Evolutionary conservation across 2,329 filamentous ascomycete species (phyloP).

Genomic region (Xylaria arbuscula): DNA sequence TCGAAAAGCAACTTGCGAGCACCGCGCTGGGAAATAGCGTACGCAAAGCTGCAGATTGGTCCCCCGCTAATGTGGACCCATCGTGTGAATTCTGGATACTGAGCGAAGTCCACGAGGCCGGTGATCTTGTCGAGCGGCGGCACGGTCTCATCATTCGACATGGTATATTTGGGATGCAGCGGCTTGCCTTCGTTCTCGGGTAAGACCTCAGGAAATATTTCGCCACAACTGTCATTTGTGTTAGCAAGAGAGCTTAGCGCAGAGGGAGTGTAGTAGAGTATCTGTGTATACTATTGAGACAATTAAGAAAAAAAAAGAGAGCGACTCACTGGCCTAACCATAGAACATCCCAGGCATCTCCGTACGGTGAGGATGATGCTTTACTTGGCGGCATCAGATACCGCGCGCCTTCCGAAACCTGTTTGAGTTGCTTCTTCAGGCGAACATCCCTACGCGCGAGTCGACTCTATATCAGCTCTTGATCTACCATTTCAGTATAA

Average conservation of each 20-base stretch:
- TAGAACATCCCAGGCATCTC: constrained; percentile 45
- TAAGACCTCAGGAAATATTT: constrained; percentile 45
- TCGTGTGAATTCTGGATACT: constrained; percentile 40
- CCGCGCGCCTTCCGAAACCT: constrained; percentile 49
- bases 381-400: constrained; percentile 44
- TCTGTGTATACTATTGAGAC: too few relatives aligned
- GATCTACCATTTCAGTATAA: background rate
- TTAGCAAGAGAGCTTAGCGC: background rate
- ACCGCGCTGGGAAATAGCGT: constrained; percentile 46
- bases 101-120: constrained; percentile 41
- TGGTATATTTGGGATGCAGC: constrained; percentile 42
- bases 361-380: constrained; percentile 43
- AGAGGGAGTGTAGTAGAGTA: too few relatives aligned
- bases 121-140: constrained; percentile 44
- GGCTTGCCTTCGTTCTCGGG: constrained; percentile 45
- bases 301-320: too few relatives aligned
- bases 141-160: constrained; percentile 45
- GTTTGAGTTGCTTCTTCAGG: constrained; percentile 49
- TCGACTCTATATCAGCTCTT: background rate
- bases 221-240: constrained; percentile 38
- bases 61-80: constrained; percentile 45
- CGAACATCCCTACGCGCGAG: constrained; percentile 46
- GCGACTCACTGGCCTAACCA: constrained; percentile 44
- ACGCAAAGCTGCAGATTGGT: constrained; percentile 49
- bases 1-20: constrained; percentile 47